A percentile compares a stretch with the other conserved stretches of the same genome.
Evolutionary conservation across 805 yeast species (phyloP).

Genomic region (Teunomyces gatunensis): DNA sequence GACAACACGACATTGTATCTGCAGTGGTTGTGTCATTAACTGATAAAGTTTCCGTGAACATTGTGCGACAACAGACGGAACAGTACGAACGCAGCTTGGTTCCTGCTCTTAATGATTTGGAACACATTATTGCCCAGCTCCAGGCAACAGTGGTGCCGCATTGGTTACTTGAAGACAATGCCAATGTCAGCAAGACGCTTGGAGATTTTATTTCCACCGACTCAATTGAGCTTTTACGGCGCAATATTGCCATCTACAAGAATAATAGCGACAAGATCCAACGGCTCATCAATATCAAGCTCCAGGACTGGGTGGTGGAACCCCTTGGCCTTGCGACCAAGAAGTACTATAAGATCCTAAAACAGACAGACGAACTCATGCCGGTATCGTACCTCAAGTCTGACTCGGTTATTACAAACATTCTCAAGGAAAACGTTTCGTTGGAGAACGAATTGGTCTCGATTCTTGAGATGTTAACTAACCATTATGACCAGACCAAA

Average conservation of each 20-base stretch:
- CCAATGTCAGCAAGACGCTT: slow-evolving; percentile 11
- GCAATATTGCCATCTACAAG: slow-evolving; percentile 26
- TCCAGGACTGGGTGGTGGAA: slow-evolving; percentile 14
- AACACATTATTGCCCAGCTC: slow-evolving; percentile 22
- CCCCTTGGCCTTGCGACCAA: slow-evolving; percentile 15
- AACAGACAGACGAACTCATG: slow-evolving; percentile 18
- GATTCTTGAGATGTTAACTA: slow-evolving; percentile 66
- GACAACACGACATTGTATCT: slow-evolving; percentile 13
- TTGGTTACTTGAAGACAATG: slow-evolving; percentile 11
- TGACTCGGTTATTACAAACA: slow-evolving; percentile 17
- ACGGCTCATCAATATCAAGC: slow-evolving; percentile 13
- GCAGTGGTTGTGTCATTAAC: slow-evolving; percentile 16
- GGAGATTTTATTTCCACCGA: slow-evolving; percentile 34
- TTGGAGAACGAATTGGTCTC: slow-evolving; percentile 70
- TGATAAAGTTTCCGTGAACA: slow-evolving; percentile 2
- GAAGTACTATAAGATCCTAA: slow-evolving; percentile 11
- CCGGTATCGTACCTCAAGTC: slow-evolving; percentile 15
- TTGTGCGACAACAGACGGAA: neutral
- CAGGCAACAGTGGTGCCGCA: slow-evolving; percentile 29
- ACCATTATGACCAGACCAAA: slow-evolving; percentile 78
- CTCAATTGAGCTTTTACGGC: slow-evolving; percentile 24
- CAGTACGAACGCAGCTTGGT: slow-evolving; percentile 11
- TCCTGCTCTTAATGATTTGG: slow-evolving; percentile 24
- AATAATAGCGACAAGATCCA: slow-evolving; percentile 22
- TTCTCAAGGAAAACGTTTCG: slow-evolving; percentile 41